Evolutionary conservation across 768 basidiomycete genomes (phyloP).

Genomic region (Royoungia palumana): DNA sequence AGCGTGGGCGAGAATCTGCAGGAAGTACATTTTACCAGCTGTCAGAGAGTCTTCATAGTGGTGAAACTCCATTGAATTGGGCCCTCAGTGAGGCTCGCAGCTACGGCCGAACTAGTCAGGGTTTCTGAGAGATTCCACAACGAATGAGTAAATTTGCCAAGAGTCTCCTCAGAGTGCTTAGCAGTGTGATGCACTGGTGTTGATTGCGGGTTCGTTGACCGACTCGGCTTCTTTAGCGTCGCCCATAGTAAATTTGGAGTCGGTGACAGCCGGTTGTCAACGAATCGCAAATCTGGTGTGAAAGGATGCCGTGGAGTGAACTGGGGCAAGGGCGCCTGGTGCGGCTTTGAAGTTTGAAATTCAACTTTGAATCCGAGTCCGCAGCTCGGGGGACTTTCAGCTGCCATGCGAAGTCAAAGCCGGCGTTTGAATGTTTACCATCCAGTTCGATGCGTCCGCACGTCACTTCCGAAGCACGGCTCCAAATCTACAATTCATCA

Average conservation of each 20-base stretch:
- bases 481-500: no score
- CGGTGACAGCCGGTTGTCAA: conserved; percentile 6
- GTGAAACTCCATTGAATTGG: no score
- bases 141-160: no score
- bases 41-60: no score
- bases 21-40: background rate
- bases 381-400: no score
- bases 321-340: background rate
- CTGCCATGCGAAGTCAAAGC: no score
- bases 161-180: no score
- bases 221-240: conserved; percentile 1
- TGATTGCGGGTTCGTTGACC: background rate
- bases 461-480: no score
- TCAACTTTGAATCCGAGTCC: background rate
- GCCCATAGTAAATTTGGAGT: background rate
- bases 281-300: background rate
- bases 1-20: background rate
- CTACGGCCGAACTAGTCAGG: no score
- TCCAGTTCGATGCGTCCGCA: background rate
- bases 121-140: no score
- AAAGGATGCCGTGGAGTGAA: background rate
- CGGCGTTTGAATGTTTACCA: background rate
- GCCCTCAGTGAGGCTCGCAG: no score
- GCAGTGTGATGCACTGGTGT: background rate
- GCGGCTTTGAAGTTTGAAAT: no score